These are phyloP conservation scores for Solanum commersonii DNA, from an alignment of 257 asterid species.

Conservation along the genomic window DNA sequence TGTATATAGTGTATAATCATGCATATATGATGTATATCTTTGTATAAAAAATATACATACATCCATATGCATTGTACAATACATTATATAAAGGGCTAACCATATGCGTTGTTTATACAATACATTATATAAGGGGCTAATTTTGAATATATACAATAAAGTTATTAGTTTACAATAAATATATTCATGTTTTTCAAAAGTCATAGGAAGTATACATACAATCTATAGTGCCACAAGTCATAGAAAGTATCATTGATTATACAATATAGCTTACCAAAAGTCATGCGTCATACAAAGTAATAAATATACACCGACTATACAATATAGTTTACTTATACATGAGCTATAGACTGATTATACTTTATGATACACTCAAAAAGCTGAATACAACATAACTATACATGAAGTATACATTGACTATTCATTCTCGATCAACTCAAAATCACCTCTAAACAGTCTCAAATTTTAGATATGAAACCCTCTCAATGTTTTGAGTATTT, in stretches of 20 bases:
- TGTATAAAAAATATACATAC: background rate
- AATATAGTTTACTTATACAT: background rate
- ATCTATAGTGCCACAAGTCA: background rate
- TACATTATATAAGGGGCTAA: background rate
- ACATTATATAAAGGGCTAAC: background rate
- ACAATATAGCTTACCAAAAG: background rate
- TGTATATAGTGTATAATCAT: background rate
- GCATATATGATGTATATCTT: background rate
- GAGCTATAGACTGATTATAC: background rate
- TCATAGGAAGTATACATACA: background rate
- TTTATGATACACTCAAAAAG: background rate
- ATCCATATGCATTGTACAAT: background rate
- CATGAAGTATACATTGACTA: background rate
- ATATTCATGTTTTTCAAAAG: background rate
- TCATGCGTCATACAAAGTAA: background rate
- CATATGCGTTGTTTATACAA: background rate
- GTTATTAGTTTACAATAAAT: no score
- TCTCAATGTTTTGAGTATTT: background rate
- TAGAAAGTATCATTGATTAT: background rate
- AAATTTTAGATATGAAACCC: background rate
- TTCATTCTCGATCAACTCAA: background rate
- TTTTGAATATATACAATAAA: background rate
- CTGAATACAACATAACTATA: background rate
- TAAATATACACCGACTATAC: background rate
- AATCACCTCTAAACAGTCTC: background rate